Conservation (phyloP, 306 rosid species). For the Corylus avellana region DNA sequence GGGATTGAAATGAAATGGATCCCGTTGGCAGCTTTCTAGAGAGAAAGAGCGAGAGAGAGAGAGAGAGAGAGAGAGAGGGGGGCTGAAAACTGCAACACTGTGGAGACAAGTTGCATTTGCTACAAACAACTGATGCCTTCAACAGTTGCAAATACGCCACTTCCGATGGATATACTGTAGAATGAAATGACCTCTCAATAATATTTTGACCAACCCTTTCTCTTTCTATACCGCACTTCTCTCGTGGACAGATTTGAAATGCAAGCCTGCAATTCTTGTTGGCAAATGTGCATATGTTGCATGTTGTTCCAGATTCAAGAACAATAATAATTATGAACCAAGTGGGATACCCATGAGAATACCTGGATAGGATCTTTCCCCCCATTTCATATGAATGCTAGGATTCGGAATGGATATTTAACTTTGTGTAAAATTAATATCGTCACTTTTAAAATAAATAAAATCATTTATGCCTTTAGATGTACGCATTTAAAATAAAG, state of each 20-base stretch:
- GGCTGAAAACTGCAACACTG: constrained; percentile 39
- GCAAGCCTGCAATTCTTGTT: constrained; percentile 28
- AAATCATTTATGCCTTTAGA: too few relatives aligned
- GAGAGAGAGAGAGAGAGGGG: not conserved
- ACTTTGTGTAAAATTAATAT: too few relatives aligned
- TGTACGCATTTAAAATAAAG: too few relatives aligned
- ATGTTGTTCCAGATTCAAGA: not conserved
- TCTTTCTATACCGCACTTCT: not conserved
- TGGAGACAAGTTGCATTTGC: constrained; percentile 48
- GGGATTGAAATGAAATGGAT: constrained; percentile 35
- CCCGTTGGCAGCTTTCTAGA: constrained; percentile 53
- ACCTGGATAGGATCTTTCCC: too few relatives aligned
- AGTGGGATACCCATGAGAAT: not conserved
- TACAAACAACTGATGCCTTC: constrained; percentile 45
- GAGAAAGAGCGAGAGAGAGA: constrained; percentile 16
- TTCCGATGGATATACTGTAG: constrained; percentile 56
- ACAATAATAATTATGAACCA: not conserved
- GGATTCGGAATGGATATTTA: too few relatives aligned
- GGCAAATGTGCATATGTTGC: not conserved
- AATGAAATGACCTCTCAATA: constrained; percentile 65
- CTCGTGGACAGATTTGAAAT: constrained; percentile 14
- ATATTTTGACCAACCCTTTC: constrained; percentile 41
- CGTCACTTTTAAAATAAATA: too few relatives aligned
- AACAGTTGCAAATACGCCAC: constrained; percentile 34
- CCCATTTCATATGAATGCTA: too few relatives aligned